phyloP scores from a whole-genome alignment of 139 green algal species.

The Coelastrella sp. region DNA sequence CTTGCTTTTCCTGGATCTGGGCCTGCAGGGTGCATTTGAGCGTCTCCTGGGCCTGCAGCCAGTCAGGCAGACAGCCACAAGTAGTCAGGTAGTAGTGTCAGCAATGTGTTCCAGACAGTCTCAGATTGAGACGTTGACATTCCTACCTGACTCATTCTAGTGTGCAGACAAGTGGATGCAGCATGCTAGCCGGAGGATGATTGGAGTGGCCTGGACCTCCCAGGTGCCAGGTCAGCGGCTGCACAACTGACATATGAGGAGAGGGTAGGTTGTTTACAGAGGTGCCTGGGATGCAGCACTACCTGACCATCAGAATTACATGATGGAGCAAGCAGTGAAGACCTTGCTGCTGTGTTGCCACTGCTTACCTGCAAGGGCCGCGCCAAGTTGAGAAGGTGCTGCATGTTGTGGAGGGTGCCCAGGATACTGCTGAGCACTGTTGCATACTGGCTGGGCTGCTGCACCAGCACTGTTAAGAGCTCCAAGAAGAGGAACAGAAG shows the following conservation, averaged over 20 bases:
- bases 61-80: neutral
- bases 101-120: neutral
- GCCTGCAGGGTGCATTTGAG: slow-evolving; percentile 55
- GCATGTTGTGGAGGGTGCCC: slow-evolving; percentile 56
- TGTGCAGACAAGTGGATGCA: too few relatives aligned
- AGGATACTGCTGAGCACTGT: slow-evolving; percentile 48
- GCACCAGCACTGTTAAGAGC: slow-evolving; percentile 53
- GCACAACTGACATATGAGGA: too few relatives aligned
- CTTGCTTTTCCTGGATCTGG: slow-evolving; percentile 53
- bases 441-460: slow-evolving; percentile 48
- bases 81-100: too few relatives aligned
- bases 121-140: too few relatives aligned
- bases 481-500: slow-evolving; percentile 65
- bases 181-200: too few relatives aligned
- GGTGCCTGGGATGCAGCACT: too few relatives aligned
- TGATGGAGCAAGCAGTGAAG: neutral
- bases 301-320: too few relatives aligned
- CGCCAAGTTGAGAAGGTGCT: slow-evolving; percentile 57
- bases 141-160: neutral
- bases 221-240: too few relatives aligned
- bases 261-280: too few relatives aligned
- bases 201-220: too few relatives aligned
- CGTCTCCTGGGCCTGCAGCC: slow-evolving; percentile 56
- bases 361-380: slow-evolving; percentile 55
- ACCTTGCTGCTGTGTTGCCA: neutral